A percentile compares a stretch with the other conserved stretches of the same genome.
These are phyloP conservation scores for Aspergillus pseudoterreus DNA, from an alignment of 2,329 filamentous ascomycete species.

Conservation along the genomic window DNA sequence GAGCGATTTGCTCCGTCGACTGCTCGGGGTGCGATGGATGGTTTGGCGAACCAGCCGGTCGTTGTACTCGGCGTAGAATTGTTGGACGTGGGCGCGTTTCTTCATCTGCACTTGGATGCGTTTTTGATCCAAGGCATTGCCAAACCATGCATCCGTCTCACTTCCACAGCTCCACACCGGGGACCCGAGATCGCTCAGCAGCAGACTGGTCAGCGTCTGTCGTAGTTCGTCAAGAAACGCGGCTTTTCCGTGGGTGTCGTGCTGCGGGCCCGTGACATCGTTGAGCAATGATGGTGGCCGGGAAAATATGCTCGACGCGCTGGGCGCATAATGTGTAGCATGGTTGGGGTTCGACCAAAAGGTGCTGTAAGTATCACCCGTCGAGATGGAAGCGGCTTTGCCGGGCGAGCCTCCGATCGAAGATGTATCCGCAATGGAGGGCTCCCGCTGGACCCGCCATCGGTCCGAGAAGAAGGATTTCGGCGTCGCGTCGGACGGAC, in stretches of 20 bases:
- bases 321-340: constrained; percentile 60
- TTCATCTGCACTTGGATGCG: constrained; percentile 40
- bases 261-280: constrained; percentile 31
- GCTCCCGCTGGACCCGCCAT: constrained; percentile 56
- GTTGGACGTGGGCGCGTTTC: constrained; percentile 35
- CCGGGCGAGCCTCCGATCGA: constrained; percentile 55
- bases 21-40: constrained; percentile 17
- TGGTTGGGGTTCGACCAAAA: constrained; percentile 88
- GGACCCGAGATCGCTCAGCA: constrained; percentile 85
- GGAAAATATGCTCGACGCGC: constrained; percentile 54
- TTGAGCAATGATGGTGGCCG: constrained; percentile 41
- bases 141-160: constrained; percentile 88
- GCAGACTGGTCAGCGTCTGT: constrained; percentile 74
- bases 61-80: constrained; percentile 37
- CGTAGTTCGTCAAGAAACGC: constrained; percentile 74
- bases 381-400: constrained; percentile 65
- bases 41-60: constrained; percentile 24
- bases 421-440: constrained; percentile 60
- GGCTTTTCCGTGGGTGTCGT: constrained; percentile 63
- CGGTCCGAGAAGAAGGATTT: constrained; percentile 64
- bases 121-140: constrained; percentile 49
- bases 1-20: constrained; percentile 34
- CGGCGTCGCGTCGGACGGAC: constrained; percentile 46
- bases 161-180: constrained; percentile 83
- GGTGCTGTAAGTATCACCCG: constrained; percentile 71